Percentiles rank a stretch among this genome's conserved stretches.
These are phyloP conservation scores for Cercospora brassicicola DNA, from an alignment of 2,329 filamentous ascomycete genomes.

Conservation along the genomic window DNA sequence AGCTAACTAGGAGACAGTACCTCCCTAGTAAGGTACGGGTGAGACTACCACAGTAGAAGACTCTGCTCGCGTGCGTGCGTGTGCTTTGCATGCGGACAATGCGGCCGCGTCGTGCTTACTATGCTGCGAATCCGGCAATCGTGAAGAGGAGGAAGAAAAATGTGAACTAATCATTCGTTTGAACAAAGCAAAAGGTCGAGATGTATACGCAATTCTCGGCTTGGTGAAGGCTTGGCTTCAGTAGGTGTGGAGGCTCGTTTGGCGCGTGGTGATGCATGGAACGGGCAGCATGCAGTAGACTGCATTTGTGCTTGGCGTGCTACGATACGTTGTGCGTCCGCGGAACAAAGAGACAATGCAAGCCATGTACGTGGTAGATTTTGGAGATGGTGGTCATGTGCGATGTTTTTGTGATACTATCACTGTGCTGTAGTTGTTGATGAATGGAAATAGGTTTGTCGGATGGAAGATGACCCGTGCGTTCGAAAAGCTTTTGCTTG, in stretches of 20 bases:
- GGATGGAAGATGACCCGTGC: neutral
- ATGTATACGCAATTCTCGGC: slow-evolving; percentile 9
- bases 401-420: neutral
- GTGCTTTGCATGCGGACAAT: neutral
- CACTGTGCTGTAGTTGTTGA: neutral
- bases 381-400: neutral
- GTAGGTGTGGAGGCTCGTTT: neutral
- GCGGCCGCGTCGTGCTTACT: neutral
- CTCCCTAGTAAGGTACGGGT: no score
- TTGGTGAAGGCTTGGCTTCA: slow-evolving; percentile 10
- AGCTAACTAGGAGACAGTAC: neutral
- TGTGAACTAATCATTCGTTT: no score
- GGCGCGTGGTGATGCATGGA: neutral
- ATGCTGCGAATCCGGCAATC: no score
- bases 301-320: neutral
- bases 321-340: neutral
- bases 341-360: neutral
- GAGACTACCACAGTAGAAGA: no score
- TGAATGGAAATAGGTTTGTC: neutral
- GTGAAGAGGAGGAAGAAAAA: no score
- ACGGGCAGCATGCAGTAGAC: neutral
- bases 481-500: neutral
- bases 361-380: neutral
- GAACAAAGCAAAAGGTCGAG: no score
- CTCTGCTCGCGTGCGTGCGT: no score